Evolutionary conservation across 148 eudicot genomes (phyloP).

Genomic region (Nyssa sinensis): DNA sequence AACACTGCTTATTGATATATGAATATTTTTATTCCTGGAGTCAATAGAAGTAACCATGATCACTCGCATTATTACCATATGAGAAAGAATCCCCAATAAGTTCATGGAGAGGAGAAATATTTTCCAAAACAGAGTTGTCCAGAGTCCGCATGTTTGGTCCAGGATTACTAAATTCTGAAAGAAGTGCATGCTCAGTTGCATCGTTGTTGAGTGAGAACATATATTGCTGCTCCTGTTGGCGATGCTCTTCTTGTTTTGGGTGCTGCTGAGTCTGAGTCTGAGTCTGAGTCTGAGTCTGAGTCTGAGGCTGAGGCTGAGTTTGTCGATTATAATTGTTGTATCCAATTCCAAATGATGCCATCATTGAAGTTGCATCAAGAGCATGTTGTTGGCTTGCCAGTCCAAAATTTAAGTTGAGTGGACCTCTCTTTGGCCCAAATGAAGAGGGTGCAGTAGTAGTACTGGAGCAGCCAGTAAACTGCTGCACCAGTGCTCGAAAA

Average conservation of each 20-base stretch:
- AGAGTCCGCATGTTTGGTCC: not conserved
- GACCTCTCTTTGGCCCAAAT: conserved; percentile 25
- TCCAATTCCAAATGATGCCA: not conserved
- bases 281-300: not conserved
- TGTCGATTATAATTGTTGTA: not conserved
- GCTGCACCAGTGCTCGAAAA: conserved; percentile 55
- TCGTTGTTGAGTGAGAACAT: not conserved
- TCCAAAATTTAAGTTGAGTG: conserved; percentile 37
- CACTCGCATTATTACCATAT: not conserved
- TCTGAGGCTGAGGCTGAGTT: too few species aligned
- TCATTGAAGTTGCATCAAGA: not conserved
- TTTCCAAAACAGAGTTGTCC: conserved; percentile 4
- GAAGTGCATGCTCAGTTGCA: too few species aligned
- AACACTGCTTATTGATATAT: too few species aligned
- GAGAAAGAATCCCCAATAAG: too few species aligned
- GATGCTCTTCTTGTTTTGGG: not conserved
- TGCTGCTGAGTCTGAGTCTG: not conserved
- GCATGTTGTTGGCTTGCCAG: not conserved
- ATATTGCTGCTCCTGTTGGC: not conserved
- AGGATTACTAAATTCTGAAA: too few species aligned
- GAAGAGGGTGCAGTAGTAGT: conserved; percentile 5
- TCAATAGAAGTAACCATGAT: too few species aligned
- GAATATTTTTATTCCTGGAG: too few species aligned
- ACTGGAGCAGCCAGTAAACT: conserved; percentile 42
- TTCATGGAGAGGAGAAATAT: too few species aligned